Evolutionary conservation across 495 filamentous ascomycete genomes (phyloP).

Genomic region (Annulohypoxylon bovei): DNA sequence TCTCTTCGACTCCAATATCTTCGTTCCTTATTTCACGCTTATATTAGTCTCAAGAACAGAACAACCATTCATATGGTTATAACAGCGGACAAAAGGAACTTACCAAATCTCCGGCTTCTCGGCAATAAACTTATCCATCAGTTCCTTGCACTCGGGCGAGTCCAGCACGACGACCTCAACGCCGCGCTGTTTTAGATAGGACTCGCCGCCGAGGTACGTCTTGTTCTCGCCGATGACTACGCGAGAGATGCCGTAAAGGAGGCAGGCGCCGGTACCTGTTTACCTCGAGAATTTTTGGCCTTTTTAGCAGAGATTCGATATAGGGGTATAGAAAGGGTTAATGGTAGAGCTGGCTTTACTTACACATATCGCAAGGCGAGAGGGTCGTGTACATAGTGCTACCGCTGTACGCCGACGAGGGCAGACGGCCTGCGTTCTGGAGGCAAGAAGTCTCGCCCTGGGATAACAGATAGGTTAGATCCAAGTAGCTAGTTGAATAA

Average conservation of each 20-base stretch:
- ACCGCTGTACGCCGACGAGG: slow-evolving; percentile 74
- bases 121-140: slow-evolving; percentile 82
- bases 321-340: background rate
- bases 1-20: slow-evolving; percentile 72
- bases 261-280: slow-evolving; percentile 71
- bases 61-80: background rate
- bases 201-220: slow-evolving; percentile 81
- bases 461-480: background rate
- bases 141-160: slow-evolving; percentile 70
- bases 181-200: slow-evolving; percentile 73
- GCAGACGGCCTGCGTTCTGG: slow-evolving; percentile 79
- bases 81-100: slow-evolving; percentile 35
- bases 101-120: slow-evolving; percentile 83
- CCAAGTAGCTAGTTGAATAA: background rate
- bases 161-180: slow-evolving; percentile 80
- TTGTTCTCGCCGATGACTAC: slow-evolving; percentile 88
- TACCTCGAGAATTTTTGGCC: background rate
- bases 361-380: slow-evolving; percentile 91
- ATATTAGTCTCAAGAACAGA: background rate
- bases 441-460: slow-evolving; percentile 85
- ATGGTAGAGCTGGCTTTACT: slow-evolving; percentile 5
- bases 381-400: slow-evolving; percentile 87
- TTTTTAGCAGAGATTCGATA: background rate
- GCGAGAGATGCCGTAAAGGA: slow-evolving; percentile 81
- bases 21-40: slow-evolving; percentile 67